These are phyloP conservation scores for Thelonectria olida DNA, from an alignment of 2,329 filamentous ascomycete species.

Conservation along the genomic window DNA sequence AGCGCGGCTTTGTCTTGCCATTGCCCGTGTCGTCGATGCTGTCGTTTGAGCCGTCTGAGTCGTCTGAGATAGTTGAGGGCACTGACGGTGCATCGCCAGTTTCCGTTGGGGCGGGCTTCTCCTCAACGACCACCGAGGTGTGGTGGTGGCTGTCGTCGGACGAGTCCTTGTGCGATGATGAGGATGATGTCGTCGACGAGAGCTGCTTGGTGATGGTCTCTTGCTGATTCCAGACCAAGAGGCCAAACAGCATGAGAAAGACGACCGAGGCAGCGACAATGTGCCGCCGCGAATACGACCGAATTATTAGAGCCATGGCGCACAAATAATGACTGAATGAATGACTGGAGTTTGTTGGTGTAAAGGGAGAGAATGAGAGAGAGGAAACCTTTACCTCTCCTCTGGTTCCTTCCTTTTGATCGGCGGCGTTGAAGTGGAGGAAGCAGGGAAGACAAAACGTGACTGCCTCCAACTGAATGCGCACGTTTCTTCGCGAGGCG, in stretches of 20 bases:
- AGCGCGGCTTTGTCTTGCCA: conserved; percentile 26
- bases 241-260: conserved; percentile 9
- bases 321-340: not conserved
- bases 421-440: not conserved
- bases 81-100: too few species aligned
- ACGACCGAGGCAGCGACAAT: conserved; percentile 5
- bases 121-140: not conserved
- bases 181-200: not conserved
- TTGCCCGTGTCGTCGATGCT: not conserved
- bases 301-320: conserved; percentile 4
- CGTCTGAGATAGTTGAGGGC: not conserved
- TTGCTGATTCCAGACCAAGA: conserved; percentile 14
- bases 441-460: not conserved
- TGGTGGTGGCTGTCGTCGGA: not conserved
- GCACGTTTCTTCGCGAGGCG: not conserved
- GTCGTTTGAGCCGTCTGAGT: not conserved
- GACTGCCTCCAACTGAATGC: not conserved
- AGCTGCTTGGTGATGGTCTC: conserved; percentile 5
- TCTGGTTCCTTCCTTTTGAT: not conserved
- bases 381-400: not conserved
- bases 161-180: not conserved
- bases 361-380: not conserved
- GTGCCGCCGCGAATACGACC: conserved; percentile 8
- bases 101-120: not conserved
- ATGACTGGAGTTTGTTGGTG: not conserved